These are phyloP conservation scores for Dentipellis sp. DNA, from an alignment of 768 basidiomycete species.

Conservation along the genomic window DNA sequence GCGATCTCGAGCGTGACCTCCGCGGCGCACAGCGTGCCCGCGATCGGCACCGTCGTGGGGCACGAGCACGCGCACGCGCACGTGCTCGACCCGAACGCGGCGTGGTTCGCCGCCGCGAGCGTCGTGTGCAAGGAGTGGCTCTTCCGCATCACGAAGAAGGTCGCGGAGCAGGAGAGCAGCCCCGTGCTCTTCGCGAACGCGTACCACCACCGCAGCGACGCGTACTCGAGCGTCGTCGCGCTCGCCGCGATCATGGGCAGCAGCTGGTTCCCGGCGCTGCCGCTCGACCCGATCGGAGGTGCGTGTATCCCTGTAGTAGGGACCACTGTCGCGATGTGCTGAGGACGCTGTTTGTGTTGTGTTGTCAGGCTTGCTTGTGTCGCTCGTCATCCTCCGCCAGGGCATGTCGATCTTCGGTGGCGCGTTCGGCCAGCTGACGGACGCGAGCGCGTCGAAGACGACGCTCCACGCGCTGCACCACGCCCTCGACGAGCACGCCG, in stretches of 20 bases:
- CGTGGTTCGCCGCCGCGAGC: slow-evolving; percentile 86
- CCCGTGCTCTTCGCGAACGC: slow-evolving; percentile 95
- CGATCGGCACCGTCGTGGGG: slow-evolving; percentile 21
- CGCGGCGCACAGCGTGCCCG: slow-evolving; percentile 44
- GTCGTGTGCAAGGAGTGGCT: slow-evolving; percentile 88
- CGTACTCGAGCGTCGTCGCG: slow-evolving; percentile 87
- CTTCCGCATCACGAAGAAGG: slow-evolving; percentile 79
- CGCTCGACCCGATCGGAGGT: slow-evolving; percentile 94
- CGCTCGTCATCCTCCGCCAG: slow-evolving; percentile 79
- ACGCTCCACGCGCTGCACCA: slow-evolving; percentile 45
- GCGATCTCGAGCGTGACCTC: slow-evolving; percentile 49
- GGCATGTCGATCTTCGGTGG: slow-evolving; percentile 57
- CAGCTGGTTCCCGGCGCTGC: slow-evolving; percentile 74
- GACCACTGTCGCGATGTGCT: neutral
- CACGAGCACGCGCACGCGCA: slow-evolving; percentile 47
- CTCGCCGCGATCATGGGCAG: slow-evolving; percentile 89
- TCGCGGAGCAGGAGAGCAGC: slow-evolving; percentile 86
- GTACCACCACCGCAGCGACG: slow-evolving; percentile 95
- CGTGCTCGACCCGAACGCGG: slow-evolving; percentile 83
- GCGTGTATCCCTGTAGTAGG: slow-evolving; percentile 17
- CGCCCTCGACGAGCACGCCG: slow-evolving; percentile 26
- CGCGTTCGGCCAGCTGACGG: slow-evolving; percentile 76
- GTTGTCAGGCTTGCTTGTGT: slow-evolving; percentile 68
- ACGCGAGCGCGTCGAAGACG: slow-evolving; percentile 61
- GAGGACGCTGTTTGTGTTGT: neutral